phyloP scores from a whole-genome alignment of 176 grass and related monocot species.

The Canna indica region DNA sequence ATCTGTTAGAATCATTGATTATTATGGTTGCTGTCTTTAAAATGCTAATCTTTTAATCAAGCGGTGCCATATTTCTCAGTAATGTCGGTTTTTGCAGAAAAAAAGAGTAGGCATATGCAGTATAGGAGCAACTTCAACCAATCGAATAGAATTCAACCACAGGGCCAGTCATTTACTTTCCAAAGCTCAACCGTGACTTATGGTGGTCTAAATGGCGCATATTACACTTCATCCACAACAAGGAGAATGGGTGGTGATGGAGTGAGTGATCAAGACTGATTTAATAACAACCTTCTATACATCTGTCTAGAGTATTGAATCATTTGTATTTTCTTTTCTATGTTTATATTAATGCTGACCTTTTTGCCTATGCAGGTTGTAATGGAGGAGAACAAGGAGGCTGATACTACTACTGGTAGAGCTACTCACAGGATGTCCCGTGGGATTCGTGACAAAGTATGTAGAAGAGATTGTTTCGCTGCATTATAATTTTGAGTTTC shows the following conservation, averaged over 20 bases:
- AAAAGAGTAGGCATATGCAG: slow-evolving; percentile 38
- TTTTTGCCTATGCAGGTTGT: slow-evolving; percentile 36
- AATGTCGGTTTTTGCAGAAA: slow-evolving; percentile 28
- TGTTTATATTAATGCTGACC: too few relatives aligned
- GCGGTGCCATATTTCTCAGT: background rate
- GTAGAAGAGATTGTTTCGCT: too few relatives aligned
- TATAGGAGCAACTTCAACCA: slow-evolving; percentile 28
- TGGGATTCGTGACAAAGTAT: slow-evolving; percentile 79
- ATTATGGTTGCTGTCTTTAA: background rate
- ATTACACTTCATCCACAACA: slow-evolving; percentile 51
- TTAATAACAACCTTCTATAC: background rate
- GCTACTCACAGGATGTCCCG: slow-evolving; percentile 63
- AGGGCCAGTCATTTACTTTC: slow-evolving; percentile 40
- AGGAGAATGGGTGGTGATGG: slow-evolving; percentile 46
- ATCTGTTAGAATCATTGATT: background rate
- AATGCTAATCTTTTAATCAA: background rate
- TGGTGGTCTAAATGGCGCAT: slow-evolving; percentile 57
- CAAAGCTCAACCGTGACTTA: slow-evolving; percentile 64
- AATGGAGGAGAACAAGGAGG: slow-evolving; percentile 81
- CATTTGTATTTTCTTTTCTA: too few relatives aligned
- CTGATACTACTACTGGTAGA: slow-evolving; percentile 54
- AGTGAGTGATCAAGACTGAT: slow-evolving; percentile 37
- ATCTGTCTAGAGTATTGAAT: background rate
- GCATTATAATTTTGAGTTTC: background rate
- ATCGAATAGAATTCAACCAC: slow-evolving; percentile 15